Percentiles rank a stretch among this genome's conserved stretches.
These are phyloP conservation scores for Setomelanomma holmii DNA, from an alignment of 2,329 filamentous ascomycete species.

Conservation along the genomic window DNA sequence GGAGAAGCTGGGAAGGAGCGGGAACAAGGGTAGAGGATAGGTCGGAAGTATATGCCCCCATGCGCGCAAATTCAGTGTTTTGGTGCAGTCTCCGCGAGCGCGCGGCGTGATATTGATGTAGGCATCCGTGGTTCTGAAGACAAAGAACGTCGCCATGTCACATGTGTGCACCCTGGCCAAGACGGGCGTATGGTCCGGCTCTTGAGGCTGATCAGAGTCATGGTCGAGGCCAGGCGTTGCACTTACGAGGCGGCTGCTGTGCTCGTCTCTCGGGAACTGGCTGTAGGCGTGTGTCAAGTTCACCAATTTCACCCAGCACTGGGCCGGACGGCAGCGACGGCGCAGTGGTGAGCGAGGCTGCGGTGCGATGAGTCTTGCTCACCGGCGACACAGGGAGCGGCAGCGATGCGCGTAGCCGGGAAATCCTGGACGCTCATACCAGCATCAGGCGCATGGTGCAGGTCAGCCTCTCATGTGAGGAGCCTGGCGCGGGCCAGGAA, in stretches of 20 bases:
- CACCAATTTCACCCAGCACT: slow-evolving; percentile 23
- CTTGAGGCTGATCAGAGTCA: slow-evolving; percentile 3
- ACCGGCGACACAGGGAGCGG: slow-evolving; percentile 24
- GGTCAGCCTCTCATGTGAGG: slow-evolving; percentile 17
- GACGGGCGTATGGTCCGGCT: slow-evolving; percentile 11
- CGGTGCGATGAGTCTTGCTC: slow-evolving; percentile 24
- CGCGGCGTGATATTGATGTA: slow-evolving; percentile 17
- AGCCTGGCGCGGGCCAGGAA: slow-evolving; percentile 8
- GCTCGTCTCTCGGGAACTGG: slow-evolving; percentile 20
- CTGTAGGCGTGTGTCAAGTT: slow-evolving; percentile 22
- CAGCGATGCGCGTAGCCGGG: slow-evolving; percentile 33
- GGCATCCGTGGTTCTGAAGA: slow-evolving; percentile 20
- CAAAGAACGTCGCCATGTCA: slow-evolving; percentile 17
- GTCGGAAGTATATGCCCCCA: slow-evolving; percentile 20
- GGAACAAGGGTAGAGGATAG: slow-evolving; percentile 31
- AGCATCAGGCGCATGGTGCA: slow-evolving; percentile 30
- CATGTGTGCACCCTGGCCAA: slow-evolving; percentile 19
- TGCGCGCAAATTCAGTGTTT: slow-evolving; percentile 26
- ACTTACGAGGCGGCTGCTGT: slow-evolving; percentile 20
- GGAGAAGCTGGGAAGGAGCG: slow-evolving; percentile 20
- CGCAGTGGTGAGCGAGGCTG: slow-evolving; percentile 20
- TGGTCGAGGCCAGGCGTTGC: slow-evolving; percentile 5
- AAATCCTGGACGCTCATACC: slow-evolving; percentile 36
- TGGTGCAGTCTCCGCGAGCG: slow-evolving; percentile 14
- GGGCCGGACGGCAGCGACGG: slow-evolving; percentile 19